Evolutionary conservation across 768 basidiomycete species (phyloP), one percentile per base, ranked within the genome.

Genomic region (Mycena venus): DNA sequence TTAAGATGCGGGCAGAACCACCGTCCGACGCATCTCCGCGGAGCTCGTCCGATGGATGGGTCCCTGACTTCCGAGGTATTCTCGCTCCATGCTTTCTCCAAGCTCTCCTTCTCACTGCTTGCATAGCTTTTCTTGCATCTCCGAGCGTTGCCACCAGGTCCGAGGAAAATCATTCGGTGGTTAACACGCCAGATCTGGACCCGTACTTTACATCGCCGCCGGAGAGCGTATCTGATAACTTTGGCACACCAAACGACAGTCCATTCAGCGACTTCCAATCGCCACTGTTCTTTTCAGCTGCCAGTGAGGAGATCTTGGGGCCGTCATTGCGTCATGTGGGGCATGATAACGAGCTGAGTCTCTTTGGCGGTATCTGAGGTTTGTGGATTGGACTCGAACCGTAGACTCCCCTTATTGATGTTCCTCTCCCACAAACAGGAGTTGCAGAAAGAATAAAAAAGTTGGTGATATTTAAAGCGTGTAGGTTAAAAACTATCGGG

Each of bases 181-280:
- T 64, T 36, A 27, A 17, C 29, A 56, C 40, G 25, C 34, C 64
- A 32, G 23, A 34, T 0, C 31, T 21, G 7, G 36, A 40, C 51
- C 49, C 47, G 19, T 49, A 6, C 8, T 49, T 49, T 23, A 49
- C 17, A 49, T 71, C 74, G 15, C 74, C 74, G 11, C 17, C 47
- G 34, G 62, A 70, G 21, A 49, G 56, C 5, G 36, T 62, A 21
- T 67, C 55, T 25, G 58, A 68, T 19, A 70, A 61, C 31, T 71
- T 71, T 61, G 34, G 65, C 12, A 67, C 74, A 3, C 70, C 74
- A 9, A 7, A 67, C 8, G 75, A 59, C 61, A 71, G 58, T 29
- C 70, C 75, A 2, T 72, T 68, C 67, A 59, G 34, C 44, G 65
- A 61, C 27, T 69, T 68, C 55, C 64, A 70, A 38, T 25, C 29